Evolutionary conservation across 2,329 filamentous ascomycete genomes (phyloP).

Genomic region (Exophiala aquamarina): DNA sequence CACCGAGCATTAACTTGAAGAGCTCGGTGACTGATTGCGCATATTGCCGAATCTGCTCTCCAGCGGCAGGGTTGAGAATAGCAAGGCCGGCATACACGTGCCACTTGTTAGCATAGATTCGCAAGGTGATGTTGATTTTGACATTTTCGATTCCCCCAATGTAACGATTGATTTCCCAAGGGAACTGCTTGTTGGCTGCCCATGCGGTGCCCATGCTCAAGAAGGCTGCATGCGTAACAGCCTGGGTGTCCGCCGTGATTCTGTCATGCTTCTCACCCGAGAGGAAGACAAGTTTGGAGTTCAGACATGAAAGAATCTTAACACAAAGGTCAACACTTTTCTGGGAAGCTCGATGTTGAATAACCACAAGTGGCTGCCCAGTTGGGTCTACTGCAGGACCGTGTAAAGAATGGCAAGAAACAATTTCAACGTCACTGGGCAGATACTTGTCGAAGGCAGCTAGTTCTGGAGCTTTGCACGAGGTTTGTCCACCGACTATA

Average conservation of each 20-base stretch:
- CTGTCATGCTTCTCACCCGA: conserved; percentile 86
- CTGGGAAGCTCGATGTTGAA: conserved; percentile 85
- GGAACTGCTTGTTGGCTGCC: conserved; percentile 92
- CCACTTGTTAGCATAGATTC: conserved; percentile 99
- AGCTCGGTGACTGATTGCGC: conserved; percentile 88
- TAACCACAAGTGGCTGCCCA: conserved; percentile 87
- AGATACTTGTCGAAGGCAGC: conserved; percentile 87
- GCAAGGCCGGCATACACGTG: conserved; percentile 97
- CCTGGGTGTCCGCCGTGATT: conserved; percentile 97
- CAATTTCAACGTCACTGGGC: conserved; percentile 83
- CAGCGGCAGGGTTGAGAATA: conserved; percentile 91
- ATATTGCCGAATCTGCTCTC: conserved; percentile 91
- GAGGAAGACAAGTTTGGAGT: conserved; percentile 83
- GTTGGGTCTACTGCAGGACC: conserved; percentile 85
- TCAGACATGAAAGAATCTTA: conserved; percentile 75
- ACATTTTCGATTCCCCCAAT: conserved; percentile 98
- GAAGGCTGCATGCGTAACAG: conserved; percentile 96
- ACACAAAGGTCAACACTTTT: conserved; percentile 76
- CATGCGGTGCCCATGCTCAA: conserved; percentile 97
- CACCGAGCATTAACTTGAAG: conserved; percentile 95
- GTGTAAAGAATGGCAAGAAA: conserved; percentile 95
- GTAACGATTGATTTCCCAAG: conserved; percentile 95
- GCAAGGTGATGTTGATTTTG: conserved; percentile 96
- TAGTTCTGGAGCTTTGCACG: conserved; percentile 96
- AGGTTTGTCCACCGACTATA: conserved; percentile 96